Evolutionary conservation across 2,329 filamentous ascomycete genomes (phyloP), one percentile per base, ranked within the genome.

Genomic region (Drechslera avenae): DNA sequence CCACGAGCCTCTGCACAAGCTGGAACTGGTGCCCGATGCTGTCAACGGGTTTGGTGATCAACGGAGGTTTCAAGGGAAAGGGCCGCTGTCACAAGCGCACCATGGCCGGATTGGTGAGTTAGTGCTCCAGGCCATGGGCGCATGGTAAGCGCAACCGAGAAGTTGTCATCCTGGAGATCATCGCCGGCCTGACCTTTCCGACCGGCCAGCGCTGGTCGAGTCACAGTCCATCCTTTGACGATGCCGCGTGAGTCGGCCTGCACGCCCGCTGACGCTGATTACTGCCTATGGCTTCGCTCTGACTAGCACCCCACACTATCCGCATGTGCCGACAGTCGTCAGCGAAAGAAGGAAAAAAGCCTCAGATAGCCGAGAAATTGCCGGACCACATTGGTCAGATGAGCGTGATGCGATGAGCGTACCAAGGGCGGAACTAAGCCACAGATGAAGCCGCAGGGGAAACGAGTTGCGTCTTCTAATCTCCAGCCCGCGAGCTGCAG

Each of bases 91-190:
- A 48, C 44, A 48, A 48, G 44, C 49, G 49, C 44, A 48, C 19
- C 31, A 41, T 46, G 6, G 30, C 34, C 30, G 39, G 39, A 41
- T 30, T 19, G 40, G 30, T 30, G 47, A 28, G 28, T 17, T 47
- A 48, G 49, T 40, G 49, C 39, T 42, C 35, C 37, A 12, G 26
- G 21, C 6, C 21, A 23, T 23, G 3, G 3, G 49, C 44, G 49
- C 32, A 30, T 48, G 49, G 44, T 52, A 52, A 52, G 44, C 49
- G 49, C 49, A 52, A 46, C 49, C 49, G 49, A 52, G 44, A 42
- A 21, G 33, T 32, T 32, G 33, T 26, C 39, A 42, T 48, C 37
- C 37, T 48, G 39, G 39, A 52, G 49, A 52, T 52, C 46, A 36
- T 32, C 49, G 26, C 44, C 44, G 23, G 49, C 23, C 48, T 41